phyloP scores from a whole-genome alignment of 495 filamentous ascomycete species.

The Penicillium samsonianum region DNA sequence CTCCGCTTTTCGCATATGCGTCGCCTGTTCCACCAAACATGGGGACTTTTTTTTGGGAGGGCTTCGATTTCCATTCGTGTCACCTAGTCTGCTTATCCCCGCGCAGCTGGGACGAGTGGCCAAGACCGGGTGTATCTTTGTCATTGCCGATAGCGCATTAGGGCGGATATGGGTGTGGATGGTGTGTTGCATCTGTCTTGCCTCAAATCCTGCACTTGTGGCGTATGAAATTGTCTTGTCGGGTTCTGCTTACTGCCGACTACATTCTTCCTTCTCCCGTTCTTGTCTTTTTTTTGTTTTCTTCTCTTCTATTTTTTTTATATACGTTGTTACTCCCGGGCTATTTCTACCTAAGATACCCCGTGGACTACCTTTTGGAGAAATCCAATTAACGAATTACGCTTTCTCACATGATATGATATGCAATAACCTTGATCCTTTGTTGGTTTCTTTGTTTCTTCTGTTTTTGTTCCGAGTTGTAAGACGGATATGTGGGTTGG shows the following conservation, averaged over 20 bases:
- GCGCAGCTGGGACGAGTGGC: neutral
- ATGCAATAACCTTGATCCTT: neutral
- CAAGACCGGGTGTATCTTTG: slow-evolving; percentile 4
- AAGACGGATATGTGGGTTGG: neutral
- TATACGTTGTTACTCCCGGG: slow-evolving; percentile 6
- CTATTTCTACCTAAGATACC: slow-evolving; percentile 19
- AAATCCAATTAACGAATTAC: slow-evolving; percentile 16
- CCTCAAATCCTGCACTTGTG: slow-evolving; percentile 13
- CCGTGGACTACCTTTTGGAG: slow-evolving; percentile 8
- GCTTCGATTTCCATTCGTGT: neutral
- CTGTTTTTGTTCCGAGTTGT: neutral
- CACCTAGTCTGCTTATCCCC: slow-evolving; percentile 2
- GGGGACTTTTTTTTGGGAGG: slow-evolving; percentile 6
- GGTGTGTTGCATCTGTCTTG: slow-evolving; percentile 11
- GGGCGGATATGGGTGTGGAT: slow-evolving; percentile 14
- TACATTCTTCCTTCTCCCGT: neutral
- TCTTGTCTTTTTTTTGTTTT: slow-evolving; percentile 5
- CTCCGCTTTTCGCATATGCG: slow-evolving; percentile 5
- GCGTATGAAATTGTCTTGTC: slow-evolving; percentile 16
- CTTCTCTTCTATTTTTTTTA: neutral
- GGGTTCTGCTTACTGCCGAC: slow-evolving; percentile 5
- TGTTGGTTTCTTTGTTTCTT: neutral
- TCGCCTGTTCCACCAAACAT: slow-evolving; percentile 14
- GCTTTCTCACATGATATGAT: slow-evolving; percentile 16
- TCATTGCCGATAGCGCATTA: slow-evolving; percentile 16